These are phyloP conservation scores for Berberis vulgaris DNA, from an alignment of 164 flowering plant species.

Conservation along the genomic window DNA sequence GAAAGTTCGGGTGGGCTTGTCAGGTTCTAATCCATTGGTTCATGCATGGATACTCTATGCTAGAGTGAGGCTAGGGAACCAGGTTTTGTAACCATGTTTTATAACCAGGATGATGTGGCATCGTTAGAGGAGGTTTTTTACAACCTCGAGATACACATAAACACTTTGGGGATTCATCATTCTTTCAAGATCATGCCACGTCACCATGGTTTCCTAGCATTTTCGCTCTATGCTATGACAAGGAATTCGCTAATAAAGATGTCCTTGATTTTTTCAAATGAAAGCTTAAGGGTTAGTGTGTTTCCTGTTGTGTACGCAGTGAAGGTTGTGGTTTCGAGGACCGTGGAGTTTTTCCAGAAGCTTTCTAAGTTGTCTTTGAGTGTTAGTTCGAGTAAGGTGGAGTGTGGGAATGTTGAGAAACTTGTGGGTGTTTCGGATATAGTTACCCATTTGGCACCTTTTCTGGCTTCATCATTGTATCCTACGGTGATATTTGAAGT, in stretches of 20 bases:
- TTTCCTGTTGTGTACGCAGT: conserved; percentile 72
- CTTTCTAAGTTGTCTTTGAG: conserved; percentile 15
- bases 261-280: conserved; percentile 68
- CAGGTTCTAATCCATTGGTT: no score
- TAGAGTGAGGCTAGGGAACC: no score
- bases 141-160: no score
- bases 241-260: conserved; percentile 74
- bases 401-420: conserved; percentile 62
- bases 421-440: conserved; percentile 90
- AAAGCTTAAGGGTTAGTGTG: conserved; percentile 73
- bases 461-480: no score
- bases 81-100: no score
- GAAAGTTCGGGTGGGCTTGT: no score
- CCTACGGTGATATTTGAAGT: conserved; percentile 45
- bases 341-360: conserved; percentile 56
- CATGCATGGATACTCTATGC: no score
- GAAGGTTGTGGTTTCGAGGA: conserved; percentile 82
- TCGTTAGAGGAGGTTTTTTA: no score
- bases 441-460: conserved; percentile 15
- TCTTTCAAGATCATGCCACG: no score
- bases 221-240: conserved; percentile 13
- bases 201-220: no score
- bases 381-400: conserved; percentile 19
- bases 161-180: no score
- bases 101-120: no score